These are phyloP conservation scores for Macrolepiota fuliginosa DNA, from an alignment of 768 basidiomycete species.

Conservation along the genomic window DNA sequence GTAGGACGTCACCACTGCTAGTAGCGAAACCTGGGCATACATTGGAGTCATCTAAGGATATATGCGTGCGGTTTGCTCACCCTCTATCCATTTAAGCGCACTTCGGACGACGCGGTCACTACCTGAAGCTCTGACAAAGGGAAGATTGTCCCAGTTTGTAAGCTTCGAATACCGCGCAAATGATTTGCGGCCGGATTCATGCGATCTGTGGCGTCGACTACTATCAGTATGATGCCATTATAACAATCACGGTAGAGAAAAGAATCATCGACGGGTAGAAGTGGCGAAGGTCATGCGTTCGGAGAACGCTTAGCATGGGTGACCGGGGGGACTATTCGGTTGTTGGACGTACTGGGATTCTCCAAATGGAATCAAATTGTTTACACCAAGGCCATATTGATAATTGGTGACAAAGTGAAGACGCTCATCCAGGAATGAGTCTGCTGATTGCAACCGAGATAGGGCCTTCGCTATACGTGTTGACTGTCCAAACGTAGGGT, in stretches of 20 bases:
- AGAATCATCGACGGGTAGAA: neutral
- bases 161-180: conserved; percentile 55
- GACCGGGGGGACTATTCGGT: conserved; percentile 23
- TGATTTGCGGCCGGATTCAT: conserved; percentile 47
- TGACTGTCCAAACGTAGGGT: conserved; percentile 55
- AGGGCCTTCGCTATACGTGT: conserved; percentile 45
- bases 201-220: conserved; percentile 25
- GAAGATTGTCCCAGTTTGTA: conserved; percentile 39
- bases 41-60: neutral
- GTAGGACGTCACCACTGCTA: conserved; percentile 45
- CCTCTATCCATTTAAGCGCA: conserved; percentile 69
- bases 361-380: conserved; percentile 67
- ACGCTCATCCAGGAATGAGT: conserved; percentile 38
- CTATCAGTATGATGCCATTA: neutral
- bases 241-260: no score
- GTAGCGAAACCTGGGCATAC: conserved; percentile 51
- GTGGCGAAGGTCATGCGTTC: no score
- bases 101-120: conserved; percentile 61
- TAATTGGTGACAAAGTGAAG: conserved; percentile 61
- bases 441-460: conserved; percentile 48
- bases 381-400: conserved; percentile 53
- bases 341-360: conserved; percentile 62
- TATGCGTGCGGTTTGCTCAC: conserved; percentile 26
- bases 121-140: conserved; percentile 47
- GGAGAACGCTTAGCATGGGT: neutral